Evolutionary conservation across 2,329 filamentous ascomycete species (phyloP), one percentile per base, ranked within the genome.

Genomic region (Dactylonectria macrodidyma): DNA sequence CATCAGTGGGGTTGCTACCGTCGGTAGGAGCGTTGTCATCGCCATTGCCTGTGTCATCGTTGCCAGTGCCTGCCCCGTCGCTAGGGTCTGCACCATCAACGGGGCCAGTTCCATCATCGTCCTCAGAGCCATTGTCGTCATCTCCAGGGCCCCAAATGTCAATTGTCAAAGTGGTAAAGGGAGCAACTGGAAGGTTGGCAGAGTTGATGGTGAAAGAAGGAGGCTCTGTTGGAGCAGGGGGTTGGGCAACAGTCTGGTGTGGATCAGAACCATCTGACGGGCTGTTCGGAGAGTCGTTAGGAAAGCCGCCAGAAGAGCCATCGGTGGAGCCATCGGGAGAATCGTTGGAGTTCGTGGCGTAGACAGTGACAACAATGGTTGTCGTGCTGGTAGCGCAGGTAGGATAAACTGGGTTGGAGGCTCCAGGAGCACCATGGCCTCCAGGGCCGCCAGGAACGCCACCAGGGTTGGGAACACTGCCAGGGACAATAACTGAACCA

Each of bases 311-410:
- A n/a, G 47, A n/a, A 59, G 66, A 65, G 22, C 47, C 67, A 19
- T 58, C 66, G 30, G 62, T 44, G 63, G 57, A 55, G 7, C 65
- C 51, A 57, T 41, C n/a, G 11, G 59, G 48, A 61, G 58, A 36
- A 26, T 57, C 62, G 54, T 50, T 5, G 6, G 79, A 68, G 51
- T 71, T 75, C 64, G 78, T 76, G 14, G 82, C 80, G 59, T 79
- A 80, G 57, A 87, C 78, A 38, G 86, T 87, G 70, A 88, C 77
- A 71, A 86, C 85, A 67, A 87, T 80, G 46, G 86, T 87, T 41
- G 82, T 82, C 8, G 76, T 76, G 65, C 80, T 73, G 47, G 79
- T 66, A 67, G 81, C 77, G 71, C 86, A 87, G 26, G 81, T 84
- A 55, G 78, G 73, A 47, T 72, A 67, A 50, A 14, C 61, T 44